Evolutionary conservation across 2,329 filamentous ascomycete genomes (phyloP).

Genomic region (Colletotrichum navitas): DNA sequence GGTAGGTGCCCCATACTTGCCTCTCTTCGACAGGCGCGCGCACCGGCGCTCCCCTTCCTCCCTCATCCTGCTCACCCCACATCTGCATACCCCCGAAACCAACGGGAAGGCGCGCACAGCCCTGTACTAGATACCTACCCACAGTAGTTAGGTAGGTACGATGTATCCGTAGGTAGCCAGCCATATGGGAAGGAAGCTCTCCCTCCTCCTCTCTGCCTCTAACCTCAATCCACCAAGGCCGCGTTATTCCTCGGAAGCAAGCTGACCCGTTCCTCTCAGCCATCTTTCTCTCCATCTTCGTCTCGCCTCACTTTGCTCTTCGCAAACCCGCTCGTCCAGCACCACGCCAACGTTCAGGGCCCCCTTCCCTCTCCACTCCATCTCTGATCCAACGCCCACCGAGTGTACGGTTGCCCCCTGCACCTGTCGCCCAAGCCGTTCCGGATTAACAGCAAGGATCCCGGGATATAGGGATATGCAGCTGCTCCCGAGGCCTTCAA

Average conservation of each 20-base stretch:
- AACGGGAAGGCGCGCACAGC: slow-evolving; percentile 34
- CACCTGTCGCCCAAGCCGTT: slow-evolving; percentile 37
- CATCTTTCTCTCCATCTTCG: not conserved
- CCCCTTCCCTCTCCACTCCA: slow-evolving; percentile 3
- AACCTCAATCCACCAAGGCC: not conserved
- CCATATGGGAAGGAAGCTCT: not conserved
- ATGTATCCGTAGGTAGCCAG: not conserved
- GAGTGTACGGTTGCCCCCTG: slow-evolving; percentile 34
- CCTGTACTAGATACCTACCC: no score
- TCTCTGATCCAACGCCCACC: slow-evolving; percentile 1
- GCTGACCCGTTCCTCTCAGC: not conserved
- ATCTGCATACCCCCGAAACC: slow-evolving; percentile 38
- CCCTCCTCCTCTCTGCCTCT: not conserved
- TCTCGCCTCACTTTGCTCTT: not conserved
- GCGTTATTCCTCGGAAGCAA: not conserved
- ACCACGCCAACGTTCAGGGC: not conserved
- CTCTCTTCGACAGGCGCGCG: not conserved
- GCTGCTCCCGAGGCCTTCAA: not conserved
- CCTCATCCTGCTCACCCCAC: not conserved
- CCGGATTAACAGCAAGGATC: slow-evolving; percentile 41
- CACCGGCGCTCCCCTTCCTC: slow-evolving; percentile 4
- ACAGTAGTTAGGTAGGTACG: no score
- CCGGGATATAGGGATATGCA: slow-evolving; percentile 21
- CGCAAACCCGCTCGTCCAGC: not conserved
- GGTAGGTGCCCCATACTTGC: not conserved